phyloP scores from a whole-genome alignment of 2,329 filamentous ascomycete genomes.

The Clonostachys solani region DNA sequence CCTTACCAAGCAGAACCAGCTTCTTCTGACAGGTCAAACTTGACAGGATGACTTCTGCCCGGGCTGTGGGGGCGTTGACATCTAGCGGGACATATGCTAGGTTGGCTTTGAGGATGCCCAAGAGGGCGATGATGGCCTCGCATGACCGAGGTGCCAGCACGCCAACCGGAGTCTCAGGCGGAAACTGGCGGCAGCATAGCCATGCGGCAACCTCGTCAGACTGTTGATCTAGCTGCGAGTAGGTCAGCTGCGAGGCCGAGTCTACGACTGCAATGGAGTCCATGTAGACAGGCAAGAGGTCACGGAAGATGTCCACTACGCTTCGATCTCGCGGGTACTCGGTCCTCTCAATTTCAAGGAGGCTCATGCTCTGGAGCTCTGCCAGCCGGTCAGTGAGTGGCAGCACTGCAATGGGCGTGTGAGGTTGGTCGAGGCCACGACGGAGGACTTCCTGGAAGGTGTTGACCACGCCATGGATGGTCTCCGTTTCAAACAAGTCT shows the following conservation, averaged over 20 bases:
- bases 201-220: slow-evolving; percentile 10
- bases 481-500: slow-evolving; percentile 8
- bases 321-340: slow-evolving; percentile 10
- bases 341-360: neutral
- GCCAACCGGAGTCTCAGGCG: slow-evolving; percentile 10
- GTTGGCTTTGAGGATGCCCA: slow-evolving; percentile 15
- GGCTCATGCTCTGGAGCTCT: slow-evolving; percentile 48
- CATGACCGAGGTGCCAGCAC: slow-evolving; percentile 12
- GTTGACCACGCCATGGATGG: slow-evolving; percentile 8
- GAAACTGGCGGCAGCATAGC: slow-evolving; percentile 2
- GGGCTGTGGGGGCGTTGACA: slow-evolving; percentile 5
- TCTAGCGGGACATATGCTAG: slow-evolving; percentile 16
- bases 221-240: slow-evolving; percentile 10
- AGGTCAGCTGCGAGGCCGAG: slow-evolving; percentile 7
- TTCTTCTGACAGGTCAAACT: neutral
- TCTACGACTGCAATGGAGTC: slow-evolving; percentile 11
- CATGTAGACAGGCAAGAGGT: slow-evolving; percentile 6
- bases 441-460: slow-evolving; percentile 9
- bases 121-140: slow-evolving; percentile 11
- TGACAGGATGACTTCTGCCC: slow-evolving; percentile 9
- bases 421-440: slow-evolving; percentile 3
- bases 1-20: slow-evolving; percentile 6
- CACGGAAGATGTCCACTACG: slow-evolving; percentile 12
- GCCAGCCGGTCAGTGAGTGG: slow-evolving; percentile 1
- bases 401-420: neutral